Percentiles rank a stretch among this genome's conserved stretches.
phyloP scores from a whole-genome alignment of 768 basidiomycete species.

The Lactarius hatsudake region DNA sequence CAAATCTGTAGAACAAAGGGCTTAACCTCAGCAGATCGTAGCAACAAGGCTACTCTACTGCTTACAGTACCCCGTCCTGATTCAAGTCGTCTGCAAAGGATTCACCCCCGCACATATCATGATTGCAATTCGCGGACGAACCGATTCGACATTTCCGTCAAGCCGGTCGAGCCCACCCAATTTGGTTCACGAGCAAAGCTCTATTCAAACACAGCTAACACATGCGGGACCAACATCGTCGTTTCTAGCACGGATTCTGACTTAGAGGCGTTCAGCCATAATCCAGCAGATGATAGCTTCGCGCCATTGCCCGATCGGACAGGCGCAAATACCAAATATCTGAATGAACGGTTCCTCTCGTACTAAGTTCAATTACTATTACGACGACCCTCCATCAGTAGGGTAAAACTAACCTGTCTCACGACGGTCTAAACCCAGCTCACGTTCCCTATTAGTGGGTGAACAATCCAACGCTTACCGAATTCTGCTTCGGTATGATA shows the following conservation, averaged over 20 bases:
- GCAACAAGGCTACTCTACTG: slow-evolving; percentile 76
- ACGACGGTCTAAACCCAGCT: slow-evolving; percentile 82
- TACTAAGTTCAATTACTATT: slow-evolving; percentile 80
- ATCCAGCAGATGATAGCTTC: slow-evolving; percentile 82
- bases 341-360: slow-evolving; percentile 81
- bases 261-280: slow-evolving; percentile 85
- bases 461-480: slow-evolving; percentile 80
- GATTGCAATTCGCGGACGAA: slow-evolving; percentile 57
- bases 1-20: slow-evolving; percentile 67
- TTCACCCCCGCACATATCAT: slow-evolving; percentile 69
- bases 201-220: slow-evolving; percentile 63
- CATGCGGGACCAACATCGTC: slow-evolving; percentile 68
- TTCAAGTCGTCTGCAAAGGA: slow-evolving; percentile 80
- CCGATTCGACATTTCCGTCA: slow-evolving; percentile 53
- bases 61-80: slow-evolving; percentile 74
- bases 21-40: slow-evolving; percentile 77
- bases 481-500: slow-evolving; percentile 81
- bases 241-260: slow-evolving; percentile 76
- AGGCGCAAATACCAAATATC: slow-evolving; percentile 80
- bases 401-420: slow-evolving; percentile 87
- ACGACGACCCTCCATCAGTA: slow-evolving; percentile 74
- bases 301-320: slow-evolving; percentile 75
- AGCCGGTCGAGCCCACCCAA: slow-evolving; percentile 47
- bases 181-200: slow-evolving; percentile 71
- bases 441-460: slow-evolving; percentile 78